Evolutionary conservation across 139 green algal species (phyloP).

Genomic region (Spirogloea muscicola): DNA sequence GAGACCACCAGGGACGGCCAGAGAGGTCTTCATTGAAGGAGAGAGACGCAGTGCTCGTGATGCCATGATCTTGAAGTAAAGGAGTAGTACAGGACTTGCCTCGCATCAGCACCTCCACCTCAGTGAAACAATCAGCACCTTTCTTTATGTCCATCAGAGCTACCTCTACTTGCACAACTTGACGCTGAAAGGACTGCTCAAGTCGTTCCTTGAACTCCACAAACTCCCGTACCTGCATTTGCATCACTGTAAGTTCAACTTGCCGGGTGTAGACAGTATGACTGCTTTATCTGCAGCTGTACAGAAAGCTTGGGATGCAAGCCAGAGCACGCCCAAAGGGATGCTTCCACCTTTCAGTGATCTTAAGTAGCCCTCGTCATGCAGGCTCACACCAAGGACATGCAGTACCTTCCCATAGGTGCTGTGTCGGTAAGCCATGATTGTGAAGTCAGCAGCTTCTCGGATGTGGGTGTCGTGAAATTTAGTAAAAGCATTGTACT

Average conservation of each 20-base stretch:
- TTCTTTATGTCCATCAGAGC: not conserved
- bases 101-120: not conserved
- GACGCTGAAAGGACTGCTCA: slow-evolving; percentile 25
- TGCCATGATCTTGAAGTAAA: slow-evolving; percentile 1
- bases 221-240: slow-evolving; percentile 35
- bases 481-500: slow-evolving; percentile 3
- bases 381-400: not conserved
- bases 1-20: slow-evolving; percentile 25
- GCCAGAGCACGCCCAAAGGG: not conserved
- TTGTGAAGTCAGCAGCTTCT: slow-evolving; percentile 22
- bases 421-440: slow-evolving; percentile 20
- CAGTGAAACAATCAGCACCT: slow-evolving; percentile 4
- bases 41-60: slow-evolving; percentile 4
- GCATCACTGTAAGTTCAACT: not conserved
- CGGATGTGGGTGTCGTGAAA: slow-evolving; percentile 33
- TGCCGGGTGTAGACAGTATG: not conserved
- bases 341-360: not conserved
- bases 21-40: slow-evolving; percentile 35
- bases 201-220: slow-evolving; percentile 30
- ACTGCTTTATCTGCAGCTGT: not conserved
- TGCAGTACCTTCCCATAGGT: slow-evolving; percentile 30
- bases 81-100: too few species aligned
- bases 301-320: not conserved
- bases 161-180: not conserved
- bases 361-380: not conserved